phyloP scores from a whole-genome alignment of 73 alveolate genomes.

The Tetrahymena malaccensis region DNA sequence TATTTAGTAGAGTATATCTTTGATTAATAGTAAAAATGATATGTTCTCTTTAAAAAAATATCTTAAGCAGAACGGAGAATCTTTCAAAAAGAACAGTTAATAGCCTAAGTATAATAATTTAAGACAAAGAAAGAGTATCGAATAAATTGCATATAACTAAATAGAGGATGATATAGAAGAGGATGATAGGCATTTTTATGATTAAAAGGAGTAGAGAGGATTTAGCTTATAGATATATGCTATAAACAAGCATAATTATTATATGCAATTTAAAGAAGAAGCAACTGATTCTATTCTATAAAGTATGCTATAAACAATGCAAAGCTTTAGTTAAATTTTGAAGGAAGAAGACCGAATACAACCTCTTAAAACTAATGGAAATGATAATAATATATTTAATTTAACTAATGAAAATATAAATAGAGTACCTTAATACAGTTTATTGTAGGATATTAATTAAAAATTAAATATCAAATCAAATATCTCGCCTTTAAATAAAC shows the following conservation, averaged over 20 bases:
- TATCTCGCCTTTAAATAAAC: not conserved
- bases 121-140: not conserved
- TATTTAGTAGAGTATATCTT: no score
- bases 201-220: not conserved
- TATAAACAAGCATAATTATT: not conserved
- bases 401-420: not conserved
- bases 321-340: not conserved
- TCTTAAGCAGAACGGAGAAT: not conserved
- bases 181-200: not conserved
- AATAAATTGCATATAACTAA: not conserved
- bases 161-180: not conserved
- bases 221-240: not conserved
- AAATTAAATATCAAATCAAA: no score
- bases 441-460: not conserved
- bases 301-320: not conserved
- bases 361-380: no score
- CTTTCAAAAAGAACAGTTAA: not conserved
- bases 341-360: not conserved
- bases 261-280: not conserved
- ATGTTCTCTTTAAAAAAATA: not conserved
- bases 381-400: not conserved
- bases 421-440: not conserved
- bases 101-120: not conserved
- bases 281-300: not conserved
- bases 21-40: no score